Percentiles rank a stretch among this genome's conserved stretches.
These are phyloP conservation scores for Sclerotinia nivalis DNA, from an alignment of 2,329 filamentous ascomycete species.

Conservation along the genomic window DNA sequence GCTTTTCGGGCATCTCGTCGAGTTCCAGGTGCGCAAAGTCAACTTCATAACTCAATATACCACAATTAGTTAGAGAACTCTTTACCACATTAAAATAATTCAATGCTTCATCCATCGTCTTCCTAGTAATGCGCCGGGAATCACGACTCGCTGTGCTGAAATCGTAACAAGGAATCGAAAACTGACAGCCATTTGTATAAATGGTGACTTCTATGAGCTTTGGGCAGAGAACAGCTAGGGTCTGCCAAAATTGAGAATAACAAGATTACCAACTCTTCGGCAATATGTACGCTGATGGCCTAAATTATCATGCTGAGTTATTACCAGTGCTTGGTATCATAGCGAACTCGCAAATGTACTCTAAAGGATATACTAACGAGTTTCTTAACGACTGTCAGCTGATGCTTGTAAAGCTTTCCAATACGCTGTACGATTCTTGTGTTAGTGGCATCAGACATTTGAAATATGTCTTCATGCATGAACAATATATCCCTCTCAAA, in stretches of 20 bases:
- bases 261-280: fast-evolving
- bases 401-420: background rate
- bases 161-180: background rate
- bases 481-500: background rate
- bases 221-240: background rate
- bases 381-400: background rate
- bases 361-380: background rate
- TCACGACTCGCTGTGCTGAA: background rate
- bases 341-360: background rate
- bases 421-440: fast-evolving
- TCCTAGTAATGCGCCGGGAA: background rate
- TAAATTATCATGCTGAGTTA: background rate
- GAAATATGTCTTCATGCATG: background rate
- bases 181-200: background rate
- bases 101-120: background rate
- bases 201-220: background rate
- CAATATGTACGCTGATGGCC: fast-evolving
- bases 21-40: background rate
- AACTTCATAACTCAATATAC: background rate
- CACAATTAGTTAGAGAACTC: background rate
- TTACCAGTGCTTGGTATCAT: background rate
- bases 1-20: no score
- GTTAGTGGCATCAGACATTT: no score
- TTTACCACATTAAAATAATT: fast-evolving
- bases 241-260: background rate